Evolutionary conservation across 2,329 filamentous ascomycete species (phyloP).

Genomic region (Aureobasidium sp.): DNA sequence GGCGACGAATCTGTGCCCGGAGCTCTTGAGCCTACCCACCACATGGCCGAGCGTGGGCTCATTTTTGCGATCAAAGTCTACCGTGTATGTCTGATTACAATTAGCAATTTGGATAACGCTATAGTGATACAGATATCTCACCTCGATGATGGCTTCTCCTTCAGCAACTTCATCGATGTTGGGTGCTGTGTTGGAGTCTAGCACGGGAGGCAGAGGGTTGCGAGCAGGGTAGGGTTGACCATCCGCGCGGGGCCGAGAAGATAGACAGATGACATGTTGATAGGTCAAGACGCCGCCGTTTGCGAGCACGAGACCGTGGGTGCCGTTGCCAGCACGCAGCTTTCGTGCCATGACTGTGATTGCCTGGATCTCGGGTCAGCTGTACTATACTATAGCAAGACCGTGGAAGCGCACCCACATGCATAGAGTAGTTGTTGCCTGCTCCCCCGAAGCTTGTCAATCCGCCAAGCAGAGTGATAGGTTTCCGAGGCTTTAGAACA

Average conservation of each 20-base stretch:
- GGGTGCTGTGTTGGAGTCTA: conserved; percentile 32
- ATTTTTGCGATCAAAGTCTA: conserved; percentile 46
- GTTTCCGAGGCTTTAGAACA: conserved; percentile 37
- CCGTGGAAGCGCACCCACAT: conserved; percentile 35
- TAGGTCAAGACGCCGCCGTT: conserved; percentile 60
- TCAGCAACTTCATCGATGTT: conserved; percentile 34
- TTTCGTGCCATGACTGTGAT: conserved; percentile 49
- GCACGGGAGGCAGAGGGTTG: conserved; percentile 37
- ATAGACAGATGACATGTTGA: conserved; percentile 54
- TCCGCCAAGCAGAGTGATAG: conserved; percentile 54
- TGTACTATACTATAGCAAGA: conserved; percentile 17
- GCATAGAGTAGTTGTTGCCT: conserved; percentile 63
- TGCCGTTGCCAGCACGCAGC: conserved; percentile 38
- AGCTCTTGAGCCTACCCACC: conserved; percentile 42
- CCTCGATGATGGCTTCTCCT: conserved; percentile 46
- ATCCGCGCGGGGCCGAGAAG: conserved; percentile 34
- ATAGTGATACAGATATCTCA: conserved; percentile 18
- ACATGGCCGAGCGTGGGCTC: conserved; percentile 41
- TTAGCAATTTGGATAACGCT: background rate
- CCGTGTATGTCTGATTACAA: conserved; percentile 48
- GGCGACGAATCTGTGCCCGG: conserved; percentile 43
- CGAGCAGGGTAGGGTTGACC: conserved; percentile 37
- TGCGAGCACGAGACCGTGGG: conserved; percentile 51
- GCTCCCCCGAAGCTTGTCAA: conserved; percentile 61
- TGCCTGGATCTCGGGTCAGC: conserved; percentile 24